Evolutionary conservation across 169 alveolate genomes (phyloP), one percentile per base, ranked within the genome.

Genomic region (Plasmodium gallinaceum): DNA sequence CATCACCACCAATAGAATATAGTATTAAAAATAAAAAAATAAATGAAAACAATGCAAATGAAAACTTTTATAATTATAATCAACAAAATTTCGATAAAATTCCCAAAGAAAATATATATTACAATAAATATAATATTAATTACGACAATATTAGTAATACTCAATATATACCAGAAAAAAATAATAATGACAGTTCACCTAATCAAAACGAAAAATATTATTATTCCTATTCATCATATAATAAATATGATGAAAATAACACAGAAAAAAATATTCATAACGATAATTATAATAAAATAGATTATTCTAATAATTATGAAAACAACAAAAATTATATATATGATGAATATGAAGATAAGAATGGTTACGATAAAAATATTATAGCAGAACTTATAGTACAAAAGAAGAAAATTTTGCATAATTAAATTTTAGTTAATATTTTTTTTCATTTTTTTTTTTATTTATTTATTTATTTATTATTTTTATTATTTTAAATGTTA

Each of bases 211-310:
- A 70, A 20, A 68, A 69, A 39, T 83, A 83, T 57, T 83, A 83
- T 69, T 83, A 83, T 83, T 69, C 91, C 16, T 83, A 83, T 83
- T 69, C 91, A 51, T 64, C 74, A 7, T 37, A 54, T 64, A 76
- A 76, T 64, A 37, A 69, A 20, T 16, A 39, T 66, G 64, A 69
- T 16, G 42, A 69, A 14, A 46, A 42, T 64, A 57, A 65, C 39
- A 12, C 20, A 26, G 68, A 58, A 83, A 71, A 22, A 14, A 24
- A 1, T 54, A 18, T 18, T 22, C 64, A 54, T 51, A 14, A 51
- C 16, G 61, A 51, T 51, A 51, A 51, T 12, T 54, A 54, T 54
- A 20, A 54, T 54, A 24, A 54, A 18, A 54, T 54, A 24, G 22
- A 10, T 54, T 18, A 18, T n/a, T 54, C 37, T 4, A 54, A 61